Conservation (phyloP, 768 basidiomycete genomes). For the Butyriboletus loyo region DNA sequence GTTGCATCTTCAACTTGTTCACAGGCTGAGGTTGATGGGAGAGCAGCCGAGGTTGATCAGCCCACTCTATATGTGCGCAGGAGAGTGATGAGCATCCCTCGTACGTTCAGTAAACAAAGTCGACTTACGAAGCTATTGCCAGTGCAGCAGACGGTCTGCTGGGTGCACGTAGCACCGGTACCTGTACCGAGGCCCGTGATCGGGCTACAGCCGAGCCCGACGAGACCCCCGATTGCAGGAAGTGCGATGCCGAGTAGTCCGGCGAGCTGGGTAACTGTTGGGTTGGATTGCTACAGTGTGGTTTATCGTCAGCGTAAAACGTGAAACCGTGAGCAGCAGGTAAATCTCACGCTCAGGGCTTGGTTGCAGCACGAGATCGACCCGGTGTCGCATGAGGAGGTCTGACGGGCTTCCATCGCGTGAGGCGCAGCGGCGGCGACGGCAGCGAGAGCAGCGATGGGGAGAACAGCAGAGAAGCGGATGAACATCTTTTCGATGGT, state of each 20-base stretch:
- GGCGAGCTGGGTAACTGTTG: neutral
- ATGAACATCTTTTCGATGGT: conserved; percentile 2
- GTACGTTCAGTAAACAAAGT: too few relatives aligned
- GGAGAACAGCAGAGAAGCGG: conserved; percentile 6
- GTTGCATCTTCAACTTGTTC: too few relatives aligned
- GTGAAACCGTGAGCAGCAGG: fast-evolving
- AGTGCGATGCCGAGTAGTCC: neutral
- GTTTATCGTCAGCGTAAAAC: neutral
- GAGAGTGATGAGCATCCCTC: too few relatives aligned
- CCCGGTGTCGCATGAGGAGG: conserved; percentile 13
- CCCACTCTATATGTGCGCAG: too few relatives aligned
- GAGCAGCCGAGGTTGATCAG: too few relatives aligned
- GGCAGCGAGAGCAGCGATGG: conserved; percentile 5
- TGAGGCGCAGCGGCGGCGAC: conserved; percentile 4
- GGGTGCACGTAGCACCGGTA: conserved; percentile 1
- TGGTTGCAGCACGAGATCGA: conserved; percentile 2
- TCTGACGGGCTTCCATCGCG: neutral
- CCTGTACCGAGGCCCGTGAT: neutral
- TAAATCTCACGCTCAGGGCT: neutral
- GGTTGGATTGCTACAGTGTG: neutral
- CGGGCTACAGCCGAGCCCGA: conserved; percentile 9
- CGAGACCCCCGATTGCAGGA: neutral
- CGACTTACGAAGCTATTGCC: too few relatives aligned
- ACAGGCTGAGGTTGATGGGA: too few relatives aligned
- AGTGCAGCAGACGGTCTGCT: conserved; percentile 20